Base-by-base conservation (phyloP, 169 alveolate genomes). In the Plasmodium gaboni region DNA sequence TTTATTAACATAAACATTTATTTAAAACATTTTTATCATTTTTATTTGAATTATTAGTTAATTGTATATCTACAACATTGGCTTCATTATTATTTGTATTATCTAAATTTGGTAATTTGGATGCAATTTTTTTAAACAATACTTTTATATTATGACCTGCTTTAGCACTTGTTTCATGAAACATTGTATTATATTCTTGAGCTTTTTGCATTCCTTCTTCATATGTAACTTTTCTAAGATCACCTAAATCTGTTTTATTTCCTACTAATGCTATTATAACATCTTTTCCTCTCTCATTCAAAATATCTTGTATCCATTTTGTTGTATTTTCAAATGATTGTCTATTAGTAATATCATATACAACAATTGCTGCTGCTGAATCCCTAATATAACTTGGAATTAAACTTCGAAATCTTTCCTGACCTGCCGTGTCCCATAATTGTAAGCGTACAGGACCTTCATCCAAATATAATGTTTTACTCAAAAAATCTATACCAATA, bases 361-460 rank as follows among this genome's bases (percentile, higher is more conserved):
- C 99, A 22, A 98, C 97, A 12, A 98, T 97, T 8, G 99, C 99
- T 1, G 99, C 99, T 50, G 98, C 94, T 10, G 99, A 96, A 92
- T 98, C 99, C 53, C 99, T 95, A 24, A 98, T 98, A 90, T 98
- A 98, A 55, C 97, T 94, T n/a, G 99, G 99, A 83, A 98, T 98
- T 73, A 98, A 95, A 42, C 97, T 91, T 68, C 99, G 93, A 95
- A 98, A 98, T 28, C 99, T 92, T 87, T 98, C 99, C 93, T 98
- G 99, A 5, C 99, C 99, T 2, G 99, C 99, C 28, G 99, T 98
- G 94, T 98, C 99, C 99, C 99, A 98, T 69, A 98, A 94, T 92
- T 98, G 98, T 32, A 98, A 97, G 55, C 99, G 95, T 59, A 98
- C 97, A 7, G 99, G 97, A 73, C 98, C 95, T 85, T 98, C 99